Conservation (phyloP, 441 rosid genomes). For the Erodium trifolium region DNA sequence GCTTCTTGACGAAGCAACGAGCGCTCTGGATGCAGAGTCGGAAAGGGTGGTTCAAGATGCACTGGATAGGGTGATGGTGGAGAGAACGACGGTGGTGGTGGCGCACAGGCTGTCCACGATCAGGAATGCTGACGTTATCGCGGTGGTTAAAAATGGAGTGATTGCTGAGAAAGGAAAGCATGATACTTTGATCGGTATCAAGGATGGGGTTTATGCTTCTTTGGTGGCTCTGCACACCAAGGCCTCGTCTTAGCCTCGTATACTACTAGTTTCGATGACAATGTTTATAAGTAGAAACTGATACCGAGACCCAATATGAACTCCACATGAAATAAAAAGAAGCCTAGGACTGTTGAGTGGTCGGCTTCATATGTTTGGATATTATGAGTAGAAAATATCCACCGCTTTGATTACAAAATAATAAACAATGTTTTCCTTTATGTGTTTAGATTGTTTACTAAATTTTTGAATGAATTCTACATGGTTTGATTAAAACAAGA, state of each 20-base stretch:
- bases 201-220: conserved; percentile 55
- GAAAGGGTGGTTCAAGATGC: conserved; percentile 67
- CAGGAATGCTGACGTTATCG: conserved; percentile 50
- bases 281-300: too few species aligned
- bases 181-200: conserved; percentile 35
- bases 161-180: conserved; percentile 62
- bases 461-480: too few species aligned
- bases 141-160: conserved; percentile 51
- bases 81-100: conserved; percentile 54
- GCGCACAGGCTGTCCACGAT: conserved; percentile 61
- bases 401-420: too few species aligned
- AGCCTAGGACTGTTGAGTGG: too few species aligned
- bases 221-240: conserved; percentile 39
- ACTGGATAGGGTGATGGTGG: conserved; percentile 43
- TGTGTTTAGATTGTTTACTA: too few species aligned
- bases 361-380: too few species aligned
- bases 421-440: too few species aligned
- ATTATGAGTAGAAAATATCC: too few species aligned
- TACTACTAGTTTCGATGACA: too few species aligned
- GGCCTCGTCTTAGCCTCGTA: background rate
- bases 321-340: too few species aligned
- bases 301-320: too few species aligned
- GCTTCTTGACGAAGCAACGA: conserved; percentile 59
- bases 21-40: conserved; percentile 65
- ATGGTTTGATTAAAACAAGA: too few species aligned